These are phyloP conservation scores for Rhodotorula paludigena DNA, from an alignment of 768 basidiomycete genomes.

Conservation along the genomic window DNA sequence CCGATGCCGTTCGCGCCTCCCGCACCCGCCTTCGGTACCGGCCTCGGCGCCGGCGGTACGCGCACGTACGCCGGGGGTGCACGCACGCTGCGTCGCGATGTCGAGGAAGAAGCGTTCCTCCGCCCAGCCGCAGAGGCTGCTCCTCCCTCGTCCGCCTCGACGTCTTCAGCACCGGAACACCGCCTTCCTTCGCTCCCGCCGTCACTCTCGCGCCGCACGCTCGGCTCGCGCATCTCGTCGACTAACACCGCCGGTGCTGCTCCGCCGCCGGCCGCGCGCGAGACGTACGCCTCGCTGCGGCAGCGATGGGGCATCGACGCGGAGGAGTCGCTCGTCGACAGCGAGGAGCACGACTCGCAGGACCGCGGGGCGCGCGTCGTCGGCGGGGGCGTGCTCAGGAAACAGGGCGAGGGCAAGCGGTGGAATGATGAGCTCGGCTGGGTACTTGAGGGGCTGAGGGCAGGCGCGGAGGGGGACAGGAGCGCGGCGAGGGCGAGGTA, in stretches of 20 bases:
- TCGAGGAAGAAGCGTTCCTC: slow-evolving; percentile 3
- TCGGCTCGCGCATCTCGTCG: no score
- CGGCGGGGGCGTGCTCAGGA: slow-evolving; percentile 24
- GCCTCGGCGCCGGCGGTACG: neutral
- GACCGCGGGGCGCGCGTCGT: slow-evolving; percentile 17
- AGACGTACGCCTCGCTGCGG: slow-evolving; percentile 14
- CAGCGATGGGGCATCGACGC: slow-evolving; percentile 28
- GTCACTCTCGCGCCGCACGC: neutral
- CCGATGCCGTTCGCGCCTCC: neutral
- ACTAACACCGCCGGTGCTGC: no score
- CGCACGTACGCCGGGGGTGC: slow-evolving; percentile 24
- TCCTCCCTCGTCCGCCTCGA: neutral
- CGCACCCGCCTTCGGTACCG: neutral
- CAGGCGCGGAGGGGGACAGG: slow-evolving; percentile 3
- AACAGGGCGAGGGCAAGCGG: slow-evolving; percentile 34
- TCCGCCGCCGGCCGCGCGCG: neutral
- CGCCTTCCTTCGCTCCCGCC: slow-evolving; percentile 6
- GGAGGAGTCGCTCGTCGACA: slow-evolving; percentile 21
- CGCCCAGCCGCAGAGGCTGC: neutral
- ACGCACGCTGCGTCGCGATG: slow-evolving; percentile 12
- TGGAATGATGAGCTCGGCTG: slow-evolving; percentile 39
- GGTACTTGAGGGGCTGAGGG: slow-evolving; percentile 31
- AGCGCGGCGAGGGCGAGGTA: slow-evolving; percentile 33
- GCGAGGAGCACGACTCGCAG: slow-evolving; percentile 1
- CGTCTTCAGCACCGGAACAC: neutral